Conservation (phyloP, 1,284 basidiomycete genomes). For the Puccinia hordei region DNA sequence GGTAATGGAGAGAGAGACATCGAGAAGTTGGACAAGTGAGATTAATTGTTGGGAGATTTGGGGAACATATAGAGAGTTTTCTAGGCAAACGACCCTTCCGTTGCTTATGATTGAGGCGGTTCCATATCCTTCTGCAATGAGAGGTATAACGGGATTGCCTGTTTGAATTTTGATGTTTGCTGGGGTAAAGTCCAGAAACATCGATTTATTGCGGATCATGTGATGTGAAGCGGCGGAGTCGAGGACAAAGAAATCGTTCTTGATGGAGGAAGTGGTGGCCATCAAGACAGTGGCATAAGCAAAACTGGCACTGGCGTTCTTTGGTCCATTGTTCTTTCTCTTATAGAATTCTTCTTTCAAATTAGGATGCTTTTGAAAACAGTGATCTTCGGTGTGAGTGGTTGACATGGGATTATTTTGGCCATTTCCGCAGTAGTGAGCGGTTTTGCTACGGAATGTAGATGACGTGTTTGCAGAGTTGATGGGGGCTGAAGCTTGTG, state of each 20-base stretch:
- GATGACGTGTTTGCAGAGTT: no score
- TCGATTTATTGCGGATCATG: background rate
- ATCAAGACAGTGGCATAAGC: background rate
- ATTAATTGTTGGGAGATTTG: background rate
- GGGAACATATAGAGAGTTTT: background rate
- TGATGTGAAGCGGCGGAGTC: conserved; percentile 8
- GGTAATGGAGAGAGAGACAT: background rate
- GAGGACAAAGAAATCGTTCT: background rate
- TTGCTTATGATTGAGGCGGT: background rate
- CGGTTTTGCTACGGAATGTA: background rate
- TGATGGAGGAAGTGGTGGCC: no score
- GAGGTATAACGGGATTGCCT: background rate
- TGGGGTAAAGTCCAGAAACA: background rate
- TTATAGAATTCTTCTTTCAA: no score
- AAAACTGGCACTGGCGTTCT: background rate
- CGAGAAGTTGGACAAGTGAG: background rate
- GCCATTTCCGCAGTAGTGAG: background rate
- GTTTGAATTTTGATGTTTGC: background rate
- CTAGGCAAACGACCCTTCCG: background rate
- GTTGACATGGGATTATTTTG: background rate
- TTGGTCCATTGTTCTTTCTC: no score
- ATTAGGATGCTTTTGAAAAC: background rate
- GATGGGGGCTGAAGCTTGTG: background rate
- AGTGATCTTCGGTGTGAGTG: background rate
- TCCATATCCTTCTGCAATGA: background rate